Evolutionary conservation across 1,284 basidiomycete species (phyloP), one percentile per base, ranked within the genome.

Genomic region (Veloporphyrellus conicus): DNA sequence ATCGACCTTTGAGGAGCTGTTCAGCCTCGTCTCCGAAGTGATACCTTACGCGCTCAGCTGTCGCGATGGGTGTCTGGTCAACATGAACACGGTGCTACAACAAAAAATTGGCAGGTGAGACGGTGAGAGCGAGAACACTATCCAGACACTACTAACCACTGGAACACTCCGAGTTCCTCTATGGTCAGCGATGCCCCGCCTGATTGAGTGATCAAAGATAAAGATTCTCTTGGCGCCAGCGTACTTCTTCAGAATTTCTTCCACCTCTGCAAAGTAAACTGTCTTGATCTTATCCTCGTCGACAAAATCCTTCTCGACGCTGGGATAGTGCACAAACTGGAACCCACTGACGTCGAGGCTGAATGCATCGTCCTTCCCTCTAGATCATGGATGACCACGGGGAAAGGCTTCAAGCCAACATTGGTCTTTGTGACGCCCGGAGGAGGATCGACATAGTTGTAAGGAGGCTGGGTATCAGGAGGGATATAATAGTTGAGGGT

Each of bases 161-260:
- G 70, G 69, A 6, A 67, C 64, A 31, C 47, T 45, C n/a, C 16
- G 27, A 0, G 47, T 39, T 1, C 19, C 38, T n/a, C 43, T 31
- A 11, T 50, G 49, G 15, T 12, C 19, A 2, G 12, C 23, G 15
- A 31, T 12, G 31, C 23, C 71, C 27, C 60, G 68, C 60, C 74
- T 62, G 54, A 76, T 68, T 19, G 71, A 74, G 49, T 76, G 72
- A 52, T 76, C 71, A 29, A 76, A 74, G 49, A 76, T 67, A 50
- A 71, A 59, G 18, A 74, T 63, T 36, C 61, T 65, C 56, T 69
- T 70, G n/a, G 69, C 73, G 6, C 71, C 73, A 1, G 68, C 56
- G 31, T 69, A 48, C 54, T 65, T 62, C 63, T 69, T 75, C 52
- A 77, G 47, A n/a, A 77, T 53, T 49, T 68, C 64, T 52, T 71